Base-by-base conservation (phyloP, 2,329 filamentous ascomycete genomes). In the Teratosphaeriaceae sp. region DNA sequence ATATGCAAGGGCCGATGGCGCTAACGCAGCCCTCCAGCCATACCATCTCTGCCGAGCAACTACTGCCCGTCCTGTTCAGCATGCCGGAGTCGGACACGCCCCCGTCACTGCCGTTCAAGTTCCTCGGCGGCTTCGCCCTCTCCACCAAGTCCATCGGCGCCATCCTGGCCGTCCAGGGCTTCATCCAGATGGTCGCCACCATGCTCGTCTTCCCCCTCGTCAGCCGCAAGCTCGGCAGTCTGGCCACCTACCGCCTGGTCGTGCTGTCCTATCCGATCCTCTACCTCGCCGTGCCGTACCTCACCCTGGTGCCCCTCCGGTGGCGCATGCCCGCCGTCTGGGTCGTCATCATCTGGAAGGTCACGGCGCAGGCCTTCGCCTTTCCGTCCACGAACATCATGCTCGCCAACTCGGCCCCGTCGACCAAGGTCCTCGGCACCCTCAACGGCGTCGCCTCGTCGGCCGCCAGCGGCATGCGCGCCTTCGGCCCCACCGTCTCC, bases 11-110 rank as follows among this genome's bases (percentile, higher is more conserved):
- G n/a, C 33, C 21, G 24, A 31, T 46, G 27, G 23, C 22, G 38
- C 46, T 23, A 15, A 49, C 34, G 18, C 27, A 33, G 16, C 22
- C 26, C 23, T n/a, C 29, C 58, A 95, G 89, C 69, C 90, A 97
- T 68, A 96, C 90, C 11, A 96, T 98, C 67, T 94, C 89, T 0
- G 92, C 94, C 56, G 92, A 98, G 65, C 86, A 95, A 59, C 76
- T 97, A 38, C 82, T 97, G 55, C 90, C 92, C 0, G 85, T 96
- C 2, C 88, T 98, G 54, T 79, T 98, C 59, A 90, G 85, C 64
- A 86, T 86, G 34, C 62, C 74, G 57, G 60, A 75, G 58, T 65
- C 77, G 59, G 49, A 71, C 21, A 62, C 65, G 13, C 55, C 66
- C n/a, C 66, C 71, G 56, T 50, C 74, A 11, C 75, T 95, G 2